A percentile compares a stretch with the other conserved stretches of the same genome.
Conservation (phyloP, 2,329 filamentous ascomycete species). For the Penicillium psychrosexuale region DNA sequence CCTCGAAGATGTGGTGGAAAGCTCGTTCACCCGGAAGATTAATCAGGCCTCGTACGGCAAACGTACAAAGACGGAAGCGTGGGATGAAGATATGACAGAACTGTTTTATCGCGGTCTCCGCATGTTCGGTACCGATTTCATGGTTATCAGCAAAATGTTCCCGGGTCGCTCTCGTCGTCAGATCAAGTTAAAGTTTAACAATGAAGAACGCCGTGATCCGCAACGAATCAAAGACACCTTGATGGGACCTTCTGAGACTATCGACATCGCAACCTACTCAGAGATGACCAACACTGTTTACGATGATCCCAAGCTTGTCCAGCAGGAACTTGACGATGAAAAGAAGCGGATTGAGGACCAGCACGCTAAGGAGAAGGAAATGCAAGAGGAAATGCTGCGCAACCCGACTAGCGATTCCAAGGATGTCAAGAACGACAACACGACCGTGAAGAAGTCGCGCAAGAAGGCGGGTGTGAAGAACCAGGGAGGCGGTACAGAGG, state of each 20-base stretch:
- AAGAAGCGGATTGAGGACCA: slow-evolving; percentile 48
- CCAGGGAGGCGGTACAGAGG: slow-evolving; percentile 38
- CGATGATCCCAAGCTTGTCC: slow-evolving; percentile 40
- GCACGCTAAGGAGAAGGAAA: slow-evolving; percentile 44
- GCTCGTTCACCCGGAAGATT: slow-evolving; percentile 46
- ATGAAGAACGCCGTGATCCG: slow-evolving; percentile 58
- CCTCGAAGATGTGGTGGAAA: slow-evolving; percentile 46
- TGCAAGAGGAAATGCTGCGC: slow-evolving; percentile 43
- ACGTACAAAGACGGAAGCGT: slow-evolving; percentile 53
- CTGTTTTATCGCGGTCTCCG: slow-evolving; percentile 60
- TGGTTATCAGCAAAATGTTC: slow-evolving; percentile 62
- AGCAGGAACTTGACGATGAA: slow-evolving; percentile 45
- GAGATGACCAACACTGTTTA: slow-evolving; percentile 47
- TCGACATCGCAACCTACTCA: slow-evolving; percentile 46
- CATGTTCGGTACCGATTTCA: slow-evolving; percentile 65
- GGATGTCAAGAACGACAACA: slow-evolving; percentile 33
- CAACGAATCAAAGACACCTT: slow-evolving; percentile 53
- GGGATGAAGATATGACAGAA: slow-evolving; percentile 58
- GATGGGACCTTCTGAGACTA: slow-evolving; percentile 43
- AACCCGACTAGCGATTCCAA: slow-evolving; percentile 37
- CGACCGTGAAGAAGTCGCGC: slow-evolving; percentile 29
- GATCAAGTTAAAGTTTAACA: slow-evolving; percentile 62
- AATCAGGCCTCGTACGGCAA: slow-evolving; percentile 48
- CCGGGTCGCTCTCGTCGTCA: slow-evolving; percentile 57
- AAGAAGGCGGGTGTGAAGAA: slow-evolving; percentile 30